Conservation (phyloP, 73 alveolate genomes). For the Effrenium voratum region DNA sequence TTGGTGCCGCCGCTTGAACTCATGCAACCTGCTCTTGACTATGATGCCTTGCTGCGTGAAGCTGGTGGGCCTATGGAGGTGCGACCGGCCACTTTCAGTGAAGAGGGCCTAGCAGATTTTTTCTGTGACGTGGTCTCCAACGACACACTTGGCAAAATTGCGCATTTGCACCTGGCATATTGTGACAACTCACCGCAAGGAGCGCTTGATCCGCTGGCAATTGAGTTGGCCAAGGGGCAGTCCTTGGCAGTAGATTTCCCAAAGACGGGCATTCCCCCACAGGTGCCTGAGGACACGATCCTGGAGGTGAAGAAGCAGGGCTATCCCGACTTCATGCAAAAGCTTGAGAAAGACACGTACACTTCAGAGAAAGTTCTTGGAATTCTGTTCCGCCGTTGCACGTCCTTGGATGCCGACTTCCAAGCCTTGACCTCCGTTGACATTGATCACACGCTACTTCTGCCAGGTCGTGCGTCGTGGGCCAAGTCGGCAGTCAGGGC, state of each 20-base stretch:
- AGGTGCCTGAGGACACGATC: background rate
- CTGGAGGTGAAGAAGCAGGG: background rate
- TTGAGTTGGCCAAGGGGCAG: background rate
- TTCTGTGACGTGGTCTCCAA: background rate
- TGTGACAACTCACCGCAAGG: background rate
- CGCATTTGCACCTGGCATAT: background rate
- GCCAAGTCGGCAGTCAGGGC: too few relatives aligned
- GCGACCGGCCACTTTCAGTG: background rate
- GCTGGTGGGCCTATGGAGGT: background rate
- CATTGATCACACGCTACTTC: too few relatives aligned
- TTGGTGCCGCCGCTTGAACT: background rate
- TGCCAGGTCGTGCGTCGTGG: too few relatives aligned
- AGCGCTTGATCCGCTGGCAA: background rate
- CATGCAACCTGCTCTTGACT: background rate
- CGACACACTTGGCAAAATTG: background rate
- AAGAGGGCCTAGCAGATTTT: background rate
- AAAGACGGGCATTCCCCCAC: background rate
- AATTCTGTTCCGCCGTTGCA: background rate
- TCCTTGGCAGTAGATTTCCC: background rate
- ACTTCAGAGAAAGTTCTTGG: background rate
- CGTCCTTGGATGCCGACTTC: conserved; percentile 3
- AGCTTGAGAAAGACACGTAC: conserved; percentile 6
- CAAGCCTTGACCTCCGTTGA: background rate
- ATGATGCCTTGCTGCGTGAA: background rate
- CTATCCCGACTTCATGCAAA: background rate